Base-by-base conservation (phyloP, 2,329 filamentous ascomycete species). In the Paraconiothyrium brasiliense region DNA sequence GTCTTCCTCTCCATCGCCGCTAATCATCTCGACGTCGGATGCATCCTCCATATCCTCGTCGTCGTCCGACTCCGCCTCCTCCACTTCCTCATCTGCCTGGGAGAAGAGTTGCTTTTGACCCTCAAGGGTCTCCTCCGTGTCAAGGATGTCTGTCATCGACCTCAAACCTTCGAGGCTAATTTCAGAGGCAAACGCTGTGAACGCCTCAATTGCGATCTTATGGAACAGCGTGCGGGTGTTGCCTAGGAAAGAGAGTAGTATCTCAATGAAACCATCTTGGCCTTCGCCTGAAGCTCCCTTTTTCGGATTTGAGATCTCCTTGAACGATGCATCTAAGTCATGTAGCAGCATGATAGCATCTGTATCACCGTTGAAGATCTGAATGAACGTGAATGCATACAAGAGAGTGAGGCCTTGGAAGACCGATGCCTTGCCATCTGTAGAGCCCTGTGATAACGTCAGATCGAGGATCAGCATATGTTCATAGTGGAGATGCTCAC, bases 51-150 rank as follows among this genome's bases (percentile, higher is more conserved):
- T 78, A 41, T 81, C 80, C 76, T 83, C 68, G 0, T 82, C 80
- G 0, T 84, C 84, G 0, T 83, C 81, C 0, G 82, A 80, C 8
- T 69, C 75, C 5, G 64, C 73, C 7, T 82, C 82, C 0, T 79
- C 79, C 2, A 78, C 80, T 24, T 71, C 69, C 24, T 71, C 70
- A 57, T 81, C 81, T 51, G 79, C 80, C 60, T 87, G 88, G 60
- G 91, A 88, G 78, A 98, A 99, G 20, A 99, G 84, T 66, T 94
- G 90, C 72, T 93, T 89, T 70, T 97, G 93, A 0, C 95, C 95
- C 69, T 90, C 89, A 39, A 91, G 83, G 71, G 87, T 96, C 78
- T 98, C 95, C 60, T 91, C 90, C 0, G 91, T 90, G 56, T 87
- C 84, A 14, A 99, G 83, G 2, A 96, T 89, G 65, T 92, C 87